Conservation (phyloP, 371 early-diverging fungal genomes). For the Mucor velutinosus region DNA sequence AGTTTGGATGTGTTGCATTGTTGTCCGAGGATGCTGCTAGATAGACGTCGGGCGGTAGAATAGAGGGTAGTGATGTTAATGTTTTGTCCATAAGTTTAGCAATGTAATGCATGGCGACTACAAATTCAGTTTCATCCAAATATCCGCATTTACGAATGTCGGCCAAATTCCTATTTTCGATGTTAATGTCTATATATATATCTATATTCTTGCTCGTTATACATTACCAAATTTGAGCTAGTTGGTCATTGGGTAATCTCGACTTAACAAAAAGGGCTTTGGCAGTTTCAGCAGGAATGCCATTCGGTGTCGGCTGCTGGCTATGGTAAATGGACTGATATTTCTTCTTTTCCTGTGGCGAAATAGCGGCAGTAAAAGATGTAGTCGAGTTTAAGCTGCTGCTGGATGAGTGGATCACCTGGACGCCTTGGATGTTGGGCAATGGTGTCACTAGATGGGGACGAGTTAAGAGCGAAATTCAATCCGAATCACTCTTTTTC, state of each 20-base stretch:
- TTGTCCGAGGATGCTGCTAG: constrained; percentile 10
- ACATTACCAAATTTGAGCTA: constrained; percentile 32
- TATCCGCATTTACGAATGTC: constrained; percentile 63
- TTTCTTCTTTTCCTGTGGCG: constrained; percentile 21
- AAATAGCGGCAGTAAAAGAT: background rate
- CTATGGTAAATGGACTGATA: constrained; percentile 21
- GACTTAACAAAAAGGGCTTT: constrained; percentile 26
- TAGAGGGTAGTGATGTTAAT: constrained; percentile 28
- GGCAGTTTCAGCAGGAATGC: constrained; percentile 23
- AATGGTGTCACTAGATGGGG: constrained; percentile 33
- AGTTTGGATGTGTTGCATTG: background rate
- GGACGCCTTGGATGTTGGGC: constrained; percentile 50
- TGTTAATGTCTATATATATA: background rate
- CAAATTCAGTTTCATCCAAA: constrained; percentile 66
- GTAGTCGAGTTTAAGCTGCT: background rate
- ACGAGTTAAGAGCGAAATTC: background rate
- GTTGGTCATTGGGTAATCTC: constrained; percentile 22
- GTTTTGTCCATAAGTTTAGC: constrained; percentile 67
- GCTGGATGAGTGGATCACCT: constrained; percentile 3
- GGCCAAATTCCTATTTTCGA: constrained; percentile 50
- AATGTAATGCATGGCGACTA: constrained; percentile 77
- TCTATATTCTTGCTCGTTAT: background rate
- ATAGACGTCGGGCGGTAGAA: constrained; percentile 17
- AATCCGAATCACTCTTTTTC: background rate
- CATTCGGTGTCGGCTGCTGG: constrained; percentile 19